Evolutionary conservation across 345 rosid species (phyloP), one percentile per base, ranked within the genome.

Genomic region (Punica granatum): DNA sequence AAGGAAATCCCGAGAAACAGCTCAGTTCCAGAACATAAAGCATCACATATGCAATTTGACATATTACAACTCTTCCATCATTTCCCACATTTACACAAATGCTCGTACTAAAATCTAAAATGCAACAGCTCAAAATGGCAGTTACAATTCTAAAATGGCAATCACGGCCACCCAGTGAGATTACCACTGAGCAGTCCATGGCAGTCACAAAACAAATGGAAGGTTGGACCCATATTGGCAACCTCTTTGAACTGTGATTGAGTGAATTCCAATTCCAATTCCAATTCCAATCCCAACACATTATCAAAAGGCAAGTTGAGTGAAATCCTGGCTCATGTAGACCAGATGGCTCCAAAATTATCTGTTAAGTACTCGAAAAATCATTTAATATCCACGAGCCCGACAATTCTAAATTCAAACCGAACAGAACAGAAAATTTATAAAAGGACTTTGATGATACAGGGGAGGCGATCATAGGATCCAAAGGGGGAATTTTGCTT

Each of bases 401-500:
- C 2, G 44, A 41, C 44, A 41, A 41, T 7, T 30, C 19, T 32
- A 30, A 26, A 60, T 32, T 21, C 34, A 14, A n/a, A 60, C 31
- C 8, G 7, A 60, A 21, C 65, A 39, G 36, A 26, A 33, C 62
- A 56, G 25, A 2, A 14, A 26, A 25, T 25, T 16, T 6, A 58
- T 58, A 21, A 41, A 69, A 25, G 3, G 7, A n/a, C n/a, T n/a
- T n/a, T n/a, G n/a, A n/a, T n/a, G n/a, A n/a, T n/a, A n/a, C n/a
- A n/a, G n/a, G n/a, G n/a, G 25, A 2, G 34, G 30, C 18, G 21
- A 46, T 44, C 3, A 70, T n/a, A 31, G 5, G n/a, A 23, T 18
- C 58, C n/a, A 2, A 31, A 26, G 62, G 19, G 62, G 4, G 25
- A 9, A 19, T 39, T 62, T 28, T 28, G 15, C 51, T 78, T 83